A percentile compares a stretch with the other conserved stretches of the same genome.
Evolutionary conservation across 179 eudicot species (phyloP).

Genomic region (Corrigiola litoralis): DNA sequence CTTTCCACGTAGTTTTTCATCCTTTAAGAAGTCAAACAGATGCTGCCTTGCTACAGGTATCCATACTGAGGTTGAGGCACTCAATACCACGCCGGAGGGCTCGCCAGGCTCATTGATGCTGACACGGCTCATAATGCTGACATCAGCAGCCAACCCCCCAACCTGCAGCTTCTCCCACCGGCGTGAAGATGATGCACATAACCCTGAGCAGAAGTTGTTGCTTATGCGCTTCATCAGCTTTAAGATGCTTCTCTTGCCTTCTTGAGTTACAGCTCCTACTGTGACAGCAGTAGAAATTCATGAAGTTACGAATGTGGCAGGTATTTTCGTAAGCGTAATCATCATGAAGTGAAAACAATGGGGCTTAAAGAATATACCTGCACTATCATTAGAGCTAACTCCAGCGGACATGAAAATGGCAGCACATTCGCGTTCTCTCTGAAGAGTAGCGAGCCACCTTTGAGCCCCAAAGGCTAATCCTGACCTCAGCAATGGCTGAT

Average conservation of each 20-base stretch:
- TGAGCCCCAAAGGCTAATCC: slow-evolving; percentile 73
- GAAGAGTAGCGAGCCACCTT: slow-evolving; percentile 60
- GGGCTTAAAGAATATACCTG: slow-evolving; percentile 29
- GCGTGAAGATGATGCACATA: slow-evolving; percentile 43
- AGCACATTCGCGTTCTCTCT: slow-evolving; percentile 52
- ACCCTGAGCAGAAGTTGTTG: slow-evolving; percentile 45
- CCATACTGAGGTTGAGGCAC: slow-evolving; percentile 64
- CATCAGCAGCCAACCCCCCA: slow-evolving; percentile 29
- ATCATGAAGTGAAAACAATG: neutral
- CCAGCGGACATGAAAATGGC: slow-evolving; percentile 36
- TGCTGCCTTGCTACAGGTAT: slow-evolving; percentile 45
- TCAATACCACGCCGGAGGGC: slow-evolving; percentile 62
- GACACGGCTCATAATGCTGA: slow-evolving; percentile 45
- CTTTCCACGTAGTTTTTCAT: slow-evolving; percentile 46
- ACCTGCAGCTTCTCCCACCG: slow-evolving; percentile 52
- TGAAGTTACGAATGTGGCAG: neutral
- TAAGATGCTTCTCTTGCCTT: slow-evolving; percentile 46
- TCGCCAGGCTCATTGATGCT: slow-evolving; percentile 49
- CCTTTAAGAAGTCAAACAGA: slow-evolving; percentile 46
- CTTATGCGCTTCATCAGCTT: slow-evolving; percentile 64
- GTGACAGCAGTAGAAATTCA: neutral
- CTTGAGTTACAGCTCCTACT: slow-evolving; percentile 27
- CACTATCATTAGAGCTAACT: slow-evolving; percentile 21
- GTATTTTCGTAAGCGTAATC: neutral
- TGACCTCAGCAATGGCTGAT: slow-evolving; percentile 50